These are phyloP conservation scores for Phyllosticta ampelicida DNA, from an alignment of 2,329 filamentous ascomycete species.

Conservation along the genomic window DNA sequence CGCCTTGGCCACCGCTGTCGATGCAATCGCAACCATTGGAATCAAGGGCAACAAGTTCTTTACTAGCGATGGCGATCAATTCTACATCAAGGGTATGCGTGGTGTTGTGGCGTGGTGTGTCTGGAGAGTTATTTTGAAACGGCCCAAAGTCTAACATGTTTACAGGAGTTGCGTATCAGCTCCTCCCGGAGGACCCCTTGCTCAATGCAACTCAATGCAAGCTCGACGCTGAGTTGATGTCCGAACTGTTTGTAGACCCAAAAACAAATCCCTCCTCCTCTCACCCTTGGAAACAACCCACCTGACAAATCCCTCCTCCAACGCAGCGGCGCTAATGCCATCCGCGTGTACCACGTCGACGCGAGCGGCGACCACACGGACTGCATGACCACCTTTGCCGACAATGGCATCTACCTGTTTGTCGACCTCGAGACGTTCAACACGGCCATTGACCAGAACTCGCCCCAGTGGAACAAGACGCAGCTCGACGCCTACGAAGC, in stretches of 20 bases:
- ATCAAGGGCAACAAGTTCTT: slow-evolving; percentile 75
- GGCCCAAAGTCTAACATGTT: slow-evolving; percentile 10
- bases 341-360: slow-evolving; percentile 84
- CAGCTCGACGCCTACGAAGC: slow-evolving; percentile 58
- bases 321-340: slow-evolving; percentile 62
- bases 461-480: slow-evolving; percentile 60
- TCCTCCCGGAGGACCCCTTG: slow-evolving; percentile 62
- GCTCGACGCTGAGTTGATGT: slow-evolving; percentile 67
- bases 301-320: too few species aligned
- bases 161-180: slow-evolving; percentile 65
- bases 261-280: too few species aligned
- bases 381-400: slow-evolving; percentile 71
- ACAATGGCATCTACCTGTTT: slow-evolving; percentile 74
- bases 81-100: slow-evolving; percentile 64
- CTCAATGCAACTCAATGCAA: slow-evolving; percentile 64
- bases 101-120: too few species aligned
- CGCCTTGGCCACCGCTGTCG: slow-evolving; percentile 23
- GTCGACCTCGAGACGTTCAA: slow-evolving; percentile 69
- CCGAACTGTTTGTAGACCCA: slow-evolving; percentile 42
- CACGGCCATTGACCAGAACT: slow-evolving; percentile 51
- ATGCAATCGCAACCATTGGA: slow-evolving; percentile 46
- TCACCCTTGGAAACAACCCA: too few species aligned
- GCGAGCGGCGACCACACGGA: slow-evolving; percentile 57
- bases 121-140: background rate
- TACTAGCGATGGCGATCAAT: slow-evolving; percentile 67